Percentiles rank a stretch among this genome's conserved stretches.
Evolutionary conservation across 1,139 yeast species (phyloP).

Genomic region (Taphrina confusa): DNA sequence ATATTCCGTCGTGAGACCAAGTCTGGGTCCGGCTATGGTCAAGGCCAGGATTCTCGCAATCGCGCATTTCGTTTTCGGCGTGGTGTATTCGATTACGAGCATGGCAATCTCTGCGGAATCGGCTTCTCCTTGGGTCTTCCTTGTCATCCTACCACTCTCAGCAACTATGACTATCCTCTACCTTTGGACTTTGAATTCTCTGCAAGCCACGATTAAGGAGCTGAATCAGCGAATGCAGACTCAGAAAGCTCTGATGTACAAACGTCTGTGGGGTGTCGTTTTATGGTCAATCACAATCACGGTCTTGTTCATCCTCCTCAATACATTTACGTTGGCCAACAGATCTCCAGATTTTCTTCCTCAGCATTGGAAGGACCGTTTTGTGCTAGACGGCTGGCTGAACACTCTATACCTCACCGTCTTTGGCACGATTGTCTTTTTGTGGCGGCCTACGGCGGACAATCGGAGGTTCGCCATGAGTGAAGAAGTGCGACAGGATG

Average conservation of each 20-base stretch:
- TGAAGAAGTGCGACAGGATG: slow-evolving; percentile 77
- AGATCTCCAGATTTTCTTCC: slow-evolving; percentile 80
- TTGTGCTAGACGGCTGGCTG: slow-evolving; percentile 92
- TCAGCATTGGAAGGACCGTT: slow-evolving; percentile 87
- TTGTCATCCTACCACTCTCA: slow-evolving; percentile 64
- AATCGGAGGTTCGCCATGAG: slow-evolving; percentile 94
- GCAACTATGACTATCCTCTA: slow-evolving; percentile 73
- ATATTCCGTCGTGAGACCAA: slow-evolving; percentile 86
- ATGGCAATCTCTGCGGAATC: slow-evolving; percentile 60
- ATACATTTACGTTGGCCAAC: slow-evolving; percentile 70
- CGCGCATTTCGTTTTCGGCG: slow-evolving; percentile 67
- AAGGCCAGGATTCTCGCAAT: slow-evolving; percentile 76
- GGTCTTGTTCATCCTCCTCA: slow-evolving; percentile 66
- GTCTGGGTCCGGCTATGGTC: slow-evolving; percentile 75
- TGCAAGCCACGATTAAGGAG: slow-evolving; percentile 67
- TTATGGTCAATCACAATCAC: slow-evolving; percentile 63
- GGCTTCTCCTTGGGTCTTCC: slow-evolving; percentile 45
- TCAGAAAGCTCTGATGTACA: slow-evolving; percentile 86
- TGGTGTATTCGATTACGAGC: slow-evolving; percentile 66
- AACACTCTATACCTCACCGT: slow-evolving; percentile 81
- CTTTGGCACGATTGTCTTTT: slow-evolving; percentile 78
- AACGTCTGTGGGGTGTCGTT: slow-evolving; percentile 70
- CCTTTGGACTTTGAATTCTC: slow-evolving; percentile 68
- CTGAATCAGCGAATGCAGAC: slow-evolving; percentile 85
- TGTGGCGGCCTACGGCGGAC: slow-evolving; percentile 97